phyloP scores from a whole-genome alignment of 2,329 filamentous ascomycete genomes.

The Alternaria sp. region DNA sequence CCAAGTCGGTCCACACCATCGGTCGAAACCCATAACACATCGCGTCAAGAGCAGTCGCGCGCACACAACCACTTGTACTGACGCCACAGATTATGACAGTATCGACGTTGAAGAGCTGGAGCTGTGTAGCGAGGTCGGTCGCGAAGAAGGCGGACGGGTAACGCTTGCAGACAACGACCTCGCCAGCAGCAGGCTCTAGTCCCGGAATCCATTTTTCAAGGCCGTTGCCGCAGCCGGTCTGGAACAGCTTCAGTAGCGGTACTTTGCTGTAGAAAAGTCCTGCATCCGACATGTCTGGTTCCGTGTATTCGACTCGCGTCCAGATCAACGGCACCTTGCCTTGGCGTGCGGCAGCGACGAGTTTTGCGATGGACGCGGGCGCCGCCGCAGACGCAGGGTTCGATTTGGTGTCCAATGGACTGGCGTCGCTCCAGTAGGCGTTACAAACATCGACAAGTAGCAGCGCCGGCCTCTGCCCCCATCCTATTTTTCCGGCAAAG shows the following conservation, averaged over 20 bases:
- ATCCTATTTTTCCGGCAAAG: conserved; percentile 55
- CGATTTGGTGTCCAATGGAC: conserved; percentile 53
- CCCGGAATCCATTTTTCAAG: conserved; percentile 52
- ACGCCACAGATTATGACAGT: conserved; percentile 59
- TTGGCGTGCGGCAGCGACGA: conserved; percentile 54
- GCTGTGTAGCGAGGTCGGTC: conserved; percentile 54
- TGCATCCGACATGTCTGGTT: conserved; percentile 57
- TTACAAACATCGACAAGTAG: conserved; percentile 59
- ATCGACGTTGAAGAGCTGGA: conserved; percentile 52
- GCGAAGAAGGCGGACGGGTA: conserved; percentile 58
- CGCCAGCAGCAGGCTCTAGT: conserved; percentile 48
- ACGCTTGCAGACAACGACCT: conserved; percentile 54
- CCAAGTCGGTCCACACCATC: conserved; percentile 48
- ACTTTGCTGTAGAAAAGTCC: conserved; percentile 56
- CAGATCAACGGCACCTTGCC: conserved; percentile 54
- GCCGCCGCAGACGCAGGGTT: conserved; percentile 49
- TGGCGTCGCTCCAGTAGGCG: conserved; percentile 56
- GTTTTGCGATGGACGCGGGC: conserved; percentile 51
- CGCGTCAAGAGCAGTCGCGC: conserved; percentile 56
- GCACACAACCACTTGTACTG: conserved; percentile 58
- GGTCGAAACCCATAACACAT: conserved; percentile 57
- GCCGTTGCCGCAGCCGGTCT: conserved; percentile 51
- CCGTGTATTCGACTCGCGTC: conserved; percentile 55
- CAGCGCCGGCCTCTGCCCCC: conserved; percentile 55
- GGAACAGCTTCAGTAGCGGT: conserved; percentile 54